phyloP scores from a whole-genome alignment of 179 eudicot genomes.

The Camellia oleifera region DNA sequence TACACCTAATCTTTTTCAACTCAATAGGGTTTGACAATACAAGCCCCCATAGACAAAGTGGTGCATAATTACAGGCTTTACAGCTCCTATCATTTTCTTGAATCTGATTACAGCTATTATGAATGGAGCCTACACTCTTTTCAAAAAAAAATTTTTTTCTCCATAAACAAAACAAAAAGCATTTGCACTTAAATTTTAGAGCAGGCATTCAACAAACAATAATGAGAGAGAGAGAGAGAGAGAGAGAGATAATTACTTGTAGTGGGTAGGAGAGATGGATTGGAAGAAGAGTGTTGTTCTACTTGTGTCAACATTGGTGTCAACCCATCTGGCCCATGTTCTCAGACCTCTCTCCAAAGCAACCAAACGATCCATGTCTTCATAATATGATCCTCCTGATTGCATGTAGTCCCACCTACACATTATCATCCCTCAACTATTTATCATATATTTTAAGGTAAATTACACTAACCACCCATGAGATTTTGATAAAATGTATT shows the following conservation, averaged over 20 bases:
- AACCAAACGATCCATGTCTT: slow-evolving; percentile 73
- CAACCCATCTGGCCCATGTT: slow-evolving; percentile 94
- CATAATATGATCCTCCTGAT: slow-evolving; percentile 51
- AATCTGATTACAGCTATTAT: not conserved
- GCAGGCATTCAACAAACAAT: too few relatives aligned
- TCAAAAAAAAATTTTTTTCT: too few relatives aligned
- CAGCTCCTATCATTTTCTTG: not conserved
- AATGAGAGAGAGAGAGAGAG: slow-evolving; percentile 3
- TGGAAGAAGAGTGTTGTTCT: slow-evolving; percentile 68
- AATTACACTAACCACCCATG: too few relatives aligned
- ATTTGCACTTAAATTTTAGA: not conserved
- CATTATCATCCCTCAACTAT: not conserved
- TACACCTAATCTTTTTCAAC: too few relatives aligned
- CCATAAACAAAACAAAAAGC: not conserved
- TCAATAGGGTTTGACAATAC: not conserved
- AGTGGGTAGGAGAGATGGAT: slow-evolving; percentile 87
- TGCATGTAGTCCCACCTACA: slow-evolving; percentile 97
- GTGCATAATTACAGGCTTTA: not conserved
- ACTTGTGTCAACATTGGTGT: slow-evolving; percentile 49
- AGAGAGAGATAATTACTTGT: slow-evolving; percentile 46
- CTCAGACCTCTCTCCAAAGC: slow-evolving; percentile 70
- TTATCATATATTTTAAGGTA: too few relatives aligned
- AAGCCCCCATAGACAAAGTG: too few relatives aligned
- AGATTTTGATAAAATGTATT: too few relatives aligned
- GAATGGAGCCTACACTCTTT: not conserved